These are phyloP conservation scores for Colletotrichum limetticola DNA, from an alignment of 2,329 filamentous ascomycete genomes.

Conservation along the genomic window DNA sequence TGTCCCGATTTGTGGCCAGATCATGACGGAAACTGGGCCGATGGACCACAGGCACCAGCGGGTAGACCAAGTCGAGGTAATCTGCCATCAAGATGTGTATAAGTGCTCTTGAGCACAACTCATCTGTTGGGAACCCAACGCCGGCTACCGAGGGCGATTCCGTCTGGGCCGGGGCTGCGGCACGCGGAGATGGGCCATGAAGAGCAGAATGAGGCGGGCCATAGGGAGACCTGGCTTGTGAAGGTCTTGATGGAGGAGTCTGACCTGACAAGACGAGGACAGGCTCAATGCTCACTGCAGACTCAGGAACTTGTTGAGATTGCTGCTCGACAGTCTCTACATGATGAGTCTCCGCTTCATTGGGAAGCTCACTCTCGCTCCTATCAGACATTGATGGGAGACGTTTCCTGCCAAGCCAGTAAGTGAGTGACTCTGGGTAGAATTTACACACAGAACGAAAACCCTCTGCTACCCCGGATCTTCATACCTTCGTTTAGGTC, in stretches of 20 bases:
- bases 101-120: slow-evolving; percentile 39
- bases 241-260: background rate
- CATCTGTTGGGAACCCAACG: slow-evolving; percentile 38
- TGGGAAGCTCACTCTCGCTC: slow-evolving; percentile 1
- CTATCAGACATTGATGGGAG: slow-evolving; percentile 23
- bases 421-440: background rate
- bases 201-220: background rate
- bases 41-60: slow-evolving; percentile 41
- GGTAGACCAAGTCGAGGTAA: slow-evolving; percentile 42
- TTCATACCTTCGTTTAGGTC: slow-evolving; percentile 38
- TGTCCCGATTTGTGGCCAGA: slow-evolving; percentile 38
- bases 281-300: background rate
- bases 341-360: background rate
- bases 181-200: slow-evolving; percentile 4
- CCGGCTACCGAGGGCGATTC: slow-evolving; percentile 1
- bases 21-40: slow-evolving; percentile 39
- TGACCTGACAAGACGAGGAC: slow-evolving; percentile 2
- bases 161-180: background rate
- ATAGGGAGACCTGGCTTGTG: slow-evolving; percentile 3
- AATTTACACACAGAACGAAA: background rate
- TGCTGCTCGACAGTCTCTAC: background rate
- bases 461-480: slow-evolving; percentile 1
- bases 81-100: slow-evolving; percentile 39
- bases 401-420: slow-evolving; percentile 17
- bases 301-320: background rate